phyloP scores from a whole-genome alignment of 441 rosid genomes.

The Brassica balearica region DNA sequence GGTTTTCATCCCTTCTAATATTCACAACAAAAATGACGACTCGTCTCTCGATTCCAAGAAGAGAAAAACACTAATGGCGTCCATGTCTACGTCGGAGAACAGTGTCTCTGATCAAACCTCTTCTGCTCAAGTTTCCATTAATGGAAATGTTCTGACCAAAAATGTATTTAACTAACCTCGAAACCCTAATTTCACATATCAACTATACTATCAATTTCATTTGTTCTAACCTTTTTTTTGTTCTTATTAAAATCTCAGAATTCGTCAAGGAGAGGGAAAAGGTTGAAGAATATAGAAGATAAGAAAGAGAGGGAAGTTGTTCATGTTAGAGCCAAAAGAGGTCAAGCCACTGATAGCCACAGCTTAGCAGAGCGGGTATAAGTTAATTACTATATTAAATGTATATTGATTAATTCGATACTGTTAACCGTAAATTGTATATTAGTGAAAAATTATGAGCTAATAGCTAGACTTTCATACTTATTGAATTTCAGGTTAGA shows the following conservation, averaged over 20 bases:
- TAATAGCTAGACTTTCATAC: not conserved
- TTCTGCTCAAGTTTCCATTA: conserved; percentile 37
- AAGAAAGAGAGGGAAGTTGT: conserved; percentile 60
- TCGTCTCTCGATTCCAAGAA: conserved; percentile 36
- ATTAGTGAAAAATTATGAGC: not conserved
- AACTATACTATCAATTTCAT: not conserved
- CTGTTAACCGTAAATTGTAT: not conserved
- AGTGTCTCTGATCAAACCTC: conserved; percentile 44
- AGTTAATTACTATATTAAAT: not conserved
- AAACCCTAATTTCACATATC: conserved; percentile 34
- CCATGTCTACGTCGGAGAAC: conserved; percentile 42
- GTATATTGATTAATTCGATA: not conserved
- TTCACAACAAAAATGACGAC: conserved; percentile 21
- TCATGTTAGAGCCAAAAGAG: conserved; percentile 80
- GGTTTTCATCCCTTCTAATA: conserved; percentile 26
- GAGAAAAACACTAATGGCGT: conserved; percentile 30
- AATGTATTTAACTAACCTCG: conserved; percentile 13
- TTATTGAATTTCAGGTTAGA: conserved; percentile 54
- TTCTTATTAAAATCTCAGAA: conserved; percentile 23
- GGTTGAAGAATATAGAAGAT: conserved; percentile 50
- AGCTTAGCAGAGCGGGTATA: conserved; percentile 75
- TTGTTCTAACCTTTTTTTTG: not conserved
- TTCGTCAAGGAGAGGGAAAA: conserved; percentile 60
- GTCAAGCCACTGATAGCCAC: conserved; percentile 78
- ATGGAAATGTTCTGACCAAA: conserved; percentile 30